These are phyloP conservation scores for Aureobasidium sp. DNA, from an alignment of 2,329 filamentous ascomycete genomes.

Conservation along the genomic window DNA sequence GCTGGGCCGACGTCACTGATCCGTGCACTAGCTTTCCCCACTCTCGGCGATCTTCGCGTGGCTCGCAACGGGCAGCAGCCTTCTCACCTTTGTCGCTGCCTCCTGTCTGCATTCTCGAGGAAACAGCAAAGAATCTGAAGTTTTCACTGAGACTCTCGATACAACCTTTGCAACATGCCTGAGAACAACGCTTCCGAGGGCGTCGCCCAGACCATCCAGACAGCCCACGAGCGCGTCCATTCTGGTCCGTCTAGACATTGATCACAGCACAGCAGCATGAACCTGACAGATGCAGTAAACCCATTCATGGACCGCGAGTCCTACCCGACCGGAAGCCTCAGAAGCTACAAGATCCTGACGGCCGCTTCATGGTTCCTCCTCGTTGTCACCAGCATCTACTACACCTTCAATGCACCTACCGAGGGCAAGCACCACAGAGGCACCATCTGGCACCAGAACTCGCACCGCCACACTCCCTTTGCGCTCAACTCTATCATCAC, in stretches of 20 bases:
- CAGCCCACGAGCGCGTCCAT: conserved; percentile 4
- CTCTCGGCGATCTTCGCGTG: conserved; percentile 1
- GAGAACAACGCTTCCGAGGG: conserved; percentile 9
- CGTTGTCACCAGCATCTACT: conserved; percentile 66
- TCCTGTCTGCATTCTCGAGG: neutral
- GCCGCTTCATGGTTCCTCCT: conserved; percentile 68
- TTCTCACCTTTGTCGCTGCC: neutral
- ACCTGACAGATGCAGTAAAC: conserved; percentile 50
- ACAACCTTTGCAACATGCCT: neutral
- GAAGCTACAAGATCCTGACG: conserved; percentile 69
- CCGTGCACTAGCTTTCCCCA: conserved; percentile 6
- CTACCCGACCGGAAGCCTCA: conserved; percentile 54
- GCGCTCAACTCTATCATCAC: conserved; percentile 59
- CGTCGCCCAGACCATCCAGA: conserved; percentile 1
- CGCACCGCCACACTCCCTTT: conserved; percentile 62
- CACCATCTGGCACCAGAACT: conserved; percentile 71
- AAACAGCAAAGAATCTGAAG: neutral
- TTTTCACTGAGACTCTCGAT: neutral
- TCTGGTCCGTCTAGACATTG: neutral
- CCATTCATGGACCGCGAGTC: conserved; percentile 67
- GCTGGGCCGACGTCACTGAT: neutral
- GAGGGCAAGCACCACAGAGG: conserved; percentile 50
- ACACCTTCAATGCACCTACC: conserved; percentile 57
- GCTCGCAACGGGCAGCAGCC: conserved; percentile 3
- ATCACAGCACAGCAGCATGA: neutral